These are phyloP conservation scores for Malus sieversii DNA, from an alignment of 306 rosid species.

Conservation along the genomic window DNA sequence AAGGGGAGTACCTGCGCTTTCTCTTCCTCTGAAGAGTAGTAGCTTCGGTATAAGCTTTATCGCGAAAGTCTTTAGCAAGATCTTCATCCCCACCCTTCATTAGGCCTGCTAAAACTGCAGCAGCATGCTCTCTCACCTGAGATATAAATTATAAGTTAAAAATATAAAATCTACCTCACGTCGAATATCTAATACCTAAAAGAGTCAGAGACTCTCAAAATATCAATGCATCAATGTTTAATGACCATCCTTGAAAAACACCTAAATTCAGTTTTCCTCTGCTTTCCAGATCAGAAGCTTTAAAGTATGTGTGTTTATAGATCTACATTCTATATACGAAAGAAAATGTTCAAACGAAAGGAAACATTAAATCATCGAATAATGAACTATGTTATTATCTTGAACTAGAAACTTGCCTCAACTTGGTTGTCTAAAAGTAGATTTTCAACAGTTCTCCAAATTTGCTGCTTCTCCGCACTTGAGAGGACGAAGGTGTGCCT, in stretches of 20 bases:
- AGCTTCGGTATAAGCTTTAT: constrained; percentile 70
- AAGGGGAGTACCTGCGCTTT: constrained; percentile 50
- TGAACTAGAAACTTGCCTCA: constrained; percentile 58
- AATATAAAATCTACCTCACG: background rate
- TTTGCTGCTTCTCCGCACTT: constrained; percentile 53
- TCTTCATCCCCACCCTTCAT: constrained; percentile 97
- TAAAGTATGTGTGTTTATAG: background rate
- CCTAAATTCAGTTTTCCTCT: background rate
- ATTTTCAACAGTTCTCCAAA: constrained; percentile 91
- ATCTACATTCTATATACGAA: background rate
- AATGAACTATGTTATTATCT: background rate
- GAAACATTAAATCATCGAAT: background rate
- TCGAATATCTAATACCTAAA: background rate
- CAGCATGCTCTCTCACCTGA: constrained; percentile 95
- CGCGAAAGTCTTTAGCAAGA: constrained; percentile 77
- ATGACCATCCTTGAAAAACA: background rate
- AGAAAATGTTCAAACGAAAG: background rate
- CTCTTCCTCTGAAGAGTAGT: constrained; percentile 53
- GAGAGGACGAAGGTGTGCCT: constrained; percentile 93
- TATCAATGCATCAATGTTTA: background rate
- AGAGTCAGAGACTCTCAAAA: background rate
- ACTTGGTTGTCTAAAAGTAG: constrained; percentile 94
- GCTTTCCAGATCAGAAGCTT: background rate
- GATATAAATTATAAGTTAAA: constrained; percentile 19
- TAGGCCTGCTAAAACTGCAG: constrained; percentile 95